These are phyloP conservation scores for Flaveria sonorensis DNA, from an alignment of 129 eudicot genomes.

Conservation along the genomic window DNA sequence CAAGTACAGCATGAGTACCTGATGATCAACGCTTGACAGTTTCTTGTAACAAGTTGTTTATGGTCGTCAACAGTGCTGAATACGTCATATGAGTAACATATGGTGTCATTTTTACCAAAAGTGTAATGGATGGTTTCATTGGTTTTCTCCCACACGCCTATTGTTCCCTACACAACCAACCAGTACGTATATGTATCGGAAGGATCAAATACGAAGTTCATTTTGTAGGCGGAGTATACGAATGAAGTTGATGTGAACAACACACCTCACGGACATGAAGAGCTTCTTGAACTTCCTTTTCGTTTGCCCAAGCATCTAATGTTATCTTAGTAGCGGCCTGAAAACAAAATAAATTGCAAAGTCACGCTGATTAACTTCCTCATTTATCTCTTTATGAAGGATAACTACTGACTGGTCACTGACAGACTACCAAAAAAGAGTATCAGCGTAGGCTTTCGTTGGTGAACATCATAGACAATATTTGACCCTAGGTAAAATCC, in stretches of 20 bases:
- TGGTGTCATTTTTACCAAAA: slow-evolving; percentile 22
- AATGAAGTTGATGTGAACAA: neutral
- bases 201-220: too few relatives aligned
- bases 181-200: too few relatives aligned
- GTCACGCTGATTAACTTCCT: neutral
- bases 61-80: slow-evolving; percentile 11
- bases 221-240: too few relatives aligned
- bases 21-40: slow-evolving; percentile 17
- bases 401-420: too few relatives aligned
- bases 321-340: slow-evolving; percentile 15
- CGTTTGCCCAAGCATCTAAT: slow-evolving; percentile 31
- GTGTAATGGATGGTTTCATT: slow-evolving; percentile 19
- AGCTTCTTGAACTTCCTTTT: slow-evolving; percentile 32
- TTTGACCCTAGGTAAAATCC: too few relatives aligned
- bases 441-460: too few relatives aligned
- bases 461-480: too few relatives aligned
- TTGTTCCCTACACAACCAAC: slow-evolving; percentile 30
- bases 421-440: too few relatives aligned
- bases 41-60: slow-evolving; percentile 21
- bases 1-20: neutral
- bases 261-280: slow-evolving; percentile 42
- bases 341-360: neutral
- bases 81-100: slow-evolving; percentile 30
- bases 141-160: slow-evolving; percentile 27
- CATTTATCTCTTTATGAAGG: too few relatives aligned